Base-by-base conservation (phyloP, 2,329 filamentous ascomycete species). In the Colletotrichum tropicicola region DNA sequence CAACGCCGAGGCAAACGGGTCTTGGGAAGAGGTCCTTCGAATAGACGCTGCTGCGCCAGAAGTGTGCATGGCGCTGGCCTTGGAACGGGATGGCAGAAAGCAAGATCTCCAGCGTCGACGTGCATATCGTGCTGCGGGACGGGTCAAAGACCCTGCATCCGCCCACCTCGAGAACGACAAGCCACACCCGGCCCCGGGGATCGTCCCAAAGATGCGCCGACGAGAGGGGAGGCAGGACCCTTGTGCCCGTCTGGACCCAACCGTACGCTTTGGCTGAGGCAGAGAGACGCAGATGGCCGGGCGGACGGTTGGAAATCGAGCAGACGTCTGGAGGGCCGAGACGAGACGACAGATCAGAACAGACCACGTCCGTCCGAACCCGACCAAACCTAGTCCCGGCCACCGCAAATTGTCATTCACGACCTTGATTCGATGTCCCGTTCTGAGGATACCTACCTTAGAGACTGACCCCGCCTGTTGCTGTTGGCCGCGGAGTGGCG, bases 61-160 rank as follows among this genome's bases (percentile, higher is more conserved):
- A 8, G 8, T 15, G 37, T 15, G 30, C 30, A 35, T 35, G 15
- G 9, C 30, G n/a, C n/a, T n/a, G n/a, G n/a, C n/a, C n/a, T n/a
- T n/a, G 57, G 48, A 21, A 27, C 3, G 30, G 17, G 13, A 39
- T 35, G 30, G n/a, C 28, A 53, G 48, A 54, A 44, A n/a, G n/a
- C n/a, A n/a, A n/a, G n/a, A n/a, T n/a, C n/a, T n/a, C n/a, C 28
- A 30, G 8, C 12, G 13, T 10, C 17, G n/a, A 8, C 39, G 47
- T 59, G 32, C 30, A 59, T 47, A 43, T 49, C 12, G 44, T 45
- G 53, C 59, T 32, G 28, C 25, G 19, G 25, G n/a, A n/a, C n/a
- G 27, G 30, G 12, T 41, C 37, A 45, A 47, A 64, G 55, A 48
- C 47, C 47, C 47, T 48, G 60, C 55, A 9, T 59, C 41, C 35